phyloP scores from a whole-genome alignment of 768 basidiomycete species.

The Trametes villosa region DNA sequence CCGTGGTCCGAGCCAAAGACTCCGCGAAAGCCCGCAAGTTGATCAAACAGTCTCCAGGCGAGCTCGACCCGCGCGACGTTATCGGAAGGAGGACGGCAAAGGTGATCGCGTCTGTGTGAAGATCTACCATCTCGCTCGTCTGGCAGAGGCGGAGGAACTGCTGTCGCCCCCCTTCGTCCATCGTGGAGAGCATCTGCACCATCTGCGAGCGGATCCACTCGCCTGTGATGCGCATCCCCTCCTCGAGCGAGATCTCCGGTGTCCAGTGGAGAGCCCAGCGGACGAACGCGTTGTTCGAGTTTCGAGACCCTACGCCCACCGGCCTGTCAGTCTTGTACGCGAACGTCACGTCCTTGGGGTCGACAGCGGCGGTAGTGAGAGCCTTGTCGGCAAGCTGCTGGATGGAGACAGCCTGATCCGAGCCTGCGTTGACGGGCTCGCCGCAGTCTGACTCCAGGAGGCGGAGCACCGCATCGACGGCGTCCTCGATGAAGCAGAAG shows the following conservation, averaged over 20 bases:
- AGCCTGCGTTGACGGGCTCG: slow-evolving; percentile 55
- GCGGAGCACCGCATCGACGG: slow-evolving; percentile 51
- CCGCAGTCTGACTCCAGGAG: slow-evolving; percentile 45
- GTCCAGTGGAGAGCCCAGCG: slow-evolving; percentile 44
- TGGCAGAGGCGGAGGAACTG: slow-evolving; percentile 32
- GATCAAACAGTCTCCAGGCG: slow-evolving; percentile 44
- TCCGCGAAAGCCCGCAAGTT: slow-evolving; percentile 47
- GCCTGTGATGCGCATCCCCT: slow-evolving; percentile 52
- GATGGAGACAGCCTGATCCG: slow-evolving; percentile 48
- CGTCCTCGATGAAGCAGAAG: slow-evolving; percentile 60
- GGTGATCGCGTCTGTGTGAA: slow-evolving; percentile 39
- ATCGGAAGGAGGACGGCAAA: slow-evolving; percentile 63
- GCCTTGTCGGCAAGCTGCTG: slow-evolving; percentile 48
- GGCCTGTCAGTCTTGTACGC: slow-evolving; percentile 37
- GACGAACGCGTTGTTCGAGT: slow-evolving; percentile 52
- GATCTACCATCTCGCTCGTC: slow-evolving; percentile 44
- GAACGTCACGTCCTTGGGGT: slow-evolving; percentile 35
- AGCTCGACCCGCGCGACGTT: slow-evolving; percentile 50
- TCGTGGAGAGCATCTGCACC: slow-evolving; percentile 19
- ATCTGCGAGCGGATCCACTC: slow-evolving; percentile 53
- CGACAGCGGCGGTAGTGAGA: slow-evolving; percentile 37
- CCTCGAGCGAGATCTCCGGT: slow-evolving; percentile 45
- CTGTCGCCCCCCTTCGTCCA: slow-evolving; percentile 16
- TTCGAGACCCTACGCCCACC: slow-evolving; percentile 53
- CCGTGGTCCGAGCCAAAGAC: slow-evolving; percentile 52